These are phyloP conservation scores for Aspergillus ibericus DNA, from an alignment of 2,329 filamentous ascomycete genomes.

Conservation along the genomic window DNA sequence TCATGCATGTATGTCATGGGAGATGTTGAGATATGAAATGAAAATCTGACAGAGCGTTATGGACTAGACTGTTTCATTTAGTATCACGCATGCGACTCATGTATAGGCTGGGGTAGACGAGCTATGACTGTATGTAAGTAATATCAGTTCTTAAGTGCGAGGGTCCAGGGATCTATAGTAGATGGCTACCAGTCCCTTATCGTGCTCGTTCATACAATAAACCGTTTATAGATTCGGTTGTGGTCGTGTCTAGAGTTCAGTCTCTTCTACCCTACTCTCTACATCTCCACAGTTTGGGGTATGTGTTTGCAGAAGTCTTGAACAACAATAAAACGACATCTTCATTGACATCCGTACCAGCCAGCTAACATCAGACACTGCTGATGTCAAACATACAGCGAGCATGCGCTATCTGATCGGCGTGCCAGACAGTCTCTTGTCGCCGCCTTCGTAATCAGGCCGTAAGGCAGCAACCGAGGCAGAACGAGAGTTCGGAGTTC, in stretches of 20 bases:
- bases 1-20: no score
- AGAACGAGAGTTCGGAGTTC: neutral
- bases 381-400: constrained; percentile 67
- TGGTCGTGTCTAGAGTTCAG: neutral
- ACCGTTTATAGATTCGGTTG: neutral
- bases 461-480: neutral
- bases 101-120: no score
- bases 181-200: neutral
- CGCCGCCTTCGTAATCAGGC: neutral
- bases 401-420: constrained; percentile 62
- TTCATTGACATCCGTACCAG: constrained; percentile 76
- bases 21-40: no score
- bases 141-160: no score
- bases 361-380: constrained; percentile 73
- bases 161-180: no score
- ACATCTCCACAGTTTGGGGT: neutral
- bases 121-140: no score
- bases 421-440: neutral
- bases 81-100: no score
- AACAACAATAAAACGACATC: constrained; percentile 59
- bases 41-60: no score
- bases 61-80: no score
- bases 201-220: neutral
- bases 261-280: neutral
- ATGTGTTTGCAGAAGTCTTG: constrained; percentile 18